Conservation (phyloP, 1,284 basidiomycete genomes). For the Kwoniella shivajii region DNA sequence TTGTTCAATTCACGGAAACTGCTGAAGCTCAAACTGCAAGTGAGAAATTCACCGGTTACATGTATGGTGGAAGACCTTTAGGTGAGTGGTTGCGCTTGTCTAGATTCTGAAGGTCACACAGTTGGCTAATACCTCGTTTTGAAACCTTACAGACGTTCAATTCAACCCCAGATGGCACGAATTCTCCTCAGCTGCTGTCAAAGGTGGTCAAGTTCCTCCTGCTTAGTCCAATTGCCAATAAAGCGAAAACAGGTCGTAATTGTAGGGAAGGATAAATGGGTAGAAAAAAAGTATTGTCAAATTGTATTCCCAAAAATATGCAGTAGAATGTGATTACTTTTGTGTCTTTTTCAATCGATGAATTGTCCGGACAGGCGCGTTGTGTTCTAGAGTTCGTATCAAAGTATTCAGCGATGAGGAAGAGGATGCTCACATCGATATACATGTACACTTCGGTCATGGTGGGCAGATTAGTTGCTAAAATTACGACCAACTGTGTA, state of each 20-base stretch:
- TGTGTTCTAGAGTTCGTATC: no score
- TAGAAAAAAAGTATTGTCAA: not conserved
- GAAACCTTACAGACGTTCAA: constrained; percentile 67
- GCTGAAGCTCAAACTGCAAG: constrained; percentile 91
- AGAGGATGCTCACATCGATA: no score
- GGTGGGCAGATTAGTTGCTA: not conserved
- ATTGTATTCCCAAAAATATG: no score
- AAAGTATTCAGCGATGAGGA: no score
- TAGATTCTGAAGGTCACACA: not conserved
- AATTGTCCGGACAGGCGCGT: no score
- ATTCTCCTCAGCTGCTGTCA: constrained; percentile 78
- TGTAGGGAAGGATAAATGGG: not conserved
- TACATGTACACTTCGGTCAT: no score
- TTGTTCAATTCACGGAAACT: constrained; percentile 90
- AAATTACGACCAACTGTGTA: no score
- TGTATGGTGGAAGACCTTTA: constrained; percentile 86
- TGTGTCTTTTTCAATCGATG: no score
- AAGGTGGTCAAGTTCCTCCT: constrained; percentile 65
- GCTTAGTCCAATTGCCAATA: not conserved
- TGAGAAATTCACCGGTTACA: constrained; percentile 86
- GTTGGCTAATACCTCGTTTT: not conserved
- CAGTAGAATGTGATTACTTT: no score
- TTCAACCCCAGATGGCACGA: constrained; percentile 93
- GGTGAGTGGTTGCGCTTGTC: constrained; percentile 57
- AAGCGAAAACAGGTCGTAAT: not conserved